Evolutionary conservation across 306 rosid species (phyloP), one percentile per base, ranked within the genome.

Genomic region (Astragalus membranaceus): DNA sequence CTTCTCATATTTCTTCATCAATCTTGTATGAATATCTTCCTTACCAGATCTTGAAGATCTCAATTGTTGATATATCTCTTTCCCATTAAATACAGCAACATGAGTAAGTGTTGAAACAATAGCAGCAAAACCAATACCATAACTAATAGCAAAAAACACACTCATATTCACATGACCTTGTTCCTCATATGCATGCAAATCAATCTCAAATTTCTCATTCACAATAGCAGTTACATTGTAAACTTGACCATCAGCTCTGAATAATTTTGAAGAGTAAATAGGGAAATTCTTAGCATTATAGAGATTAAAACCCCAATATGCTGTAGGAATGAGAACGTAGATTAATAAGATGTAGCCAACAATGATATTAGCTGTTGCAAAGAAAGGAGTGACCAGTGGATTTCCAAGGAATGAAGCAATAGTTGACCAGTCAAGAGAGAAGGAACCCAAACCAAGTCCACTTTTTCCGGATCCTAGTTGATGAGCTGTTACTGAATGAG

Each of bases 91-190:
- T 0, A 85, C 26, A 61, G 81, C 91, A 5, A 90, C 93, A 65
- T 90, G 94, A 13, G 93, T 32, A 72, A 87, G 78, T 4, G 89
- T 75, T 4, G 96, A 75, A 7, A 77, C 16, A 67, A 88, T 76
- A 15, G 79, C 83, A 67, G 94, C 96, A 70, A 90, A 90, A 3
- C 89, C 96, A 42, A 84, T 8, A 0, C 94, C 96, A 29, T 88
- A 85, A 0, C 83, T 66, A 9, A 88, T n/a, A 36, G 85, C 10
- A 57, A 84, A 87, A 62, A 87, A 88, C 0, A 48, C 69, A 67
- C 89, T 87, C 8, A 90, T 51, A 64, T 84, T 75, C 0, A 88
- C 75, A 0, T 20, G 84, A 20, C 91, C 91, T 23, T 80, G 88
- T 67, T 75, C 41, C 37, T 57, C 2, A 14, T 88, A 87, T 0